phyloP scores from a whole-genome alignment of 1,284 basidiomycete genomes.

The Entoloma clypeatum region DNA sequence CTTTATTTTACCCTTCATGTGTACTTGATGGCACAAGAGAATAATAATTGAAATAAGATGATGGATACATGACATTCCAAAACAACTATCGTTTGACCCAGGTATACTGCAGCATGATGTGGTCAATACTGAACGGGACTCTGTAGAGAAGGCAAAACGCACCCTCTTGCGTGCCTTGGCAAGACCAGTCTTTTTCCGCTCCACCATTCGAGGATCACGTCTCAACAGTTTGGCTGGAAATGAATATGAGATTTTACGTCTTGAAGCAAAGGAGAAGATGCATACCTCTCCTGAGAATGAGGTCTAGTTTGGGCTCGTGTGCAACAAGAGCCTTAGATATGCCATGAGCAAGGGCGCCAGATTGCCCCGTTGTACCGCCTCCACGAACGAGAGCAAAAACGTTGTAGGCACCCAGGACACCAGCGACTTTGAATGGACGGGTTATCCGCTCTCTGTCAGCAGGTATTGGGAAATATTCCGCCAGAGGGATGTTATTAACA shows the following conservation, averaged over 20 bases:
- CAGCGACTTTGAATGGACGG: constrained; percentile 81
- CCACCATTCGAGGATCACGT: constrained; percentile 96
- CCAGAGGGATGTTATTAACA: constrained; percentile 80
- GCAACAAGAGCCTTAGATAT: constrained; percentile 79
- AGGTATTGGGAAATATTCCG: constrained; percentile 75
- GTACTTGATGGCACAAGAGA: background rate
- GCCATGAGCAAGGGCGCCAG: constrained; percentile 84
- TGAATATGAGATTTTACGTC: constrained; percentile 8
- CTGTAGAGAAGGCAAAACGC: constrained; percentile 34
- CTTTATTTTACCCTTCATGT: no score
- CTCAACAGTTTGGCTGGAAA: constrained; percentile 76
- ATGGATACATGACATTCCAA: background rate
- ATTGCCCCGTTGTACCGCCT: constrained; percentile 88
- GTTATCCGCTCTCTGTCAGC: constrained; percentile 79
- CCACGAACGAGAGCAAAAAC: constrained; percentile 86
- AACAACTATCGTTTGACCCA: constrained; percentile 89
- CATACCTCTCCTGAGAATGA: constrained; percentile 71
- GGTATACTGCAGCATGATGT: constrained; percentile 54
- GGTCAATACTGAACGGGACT: constrained; percentile 7
- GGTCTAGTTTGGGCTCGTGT: constrained; percentile 62
- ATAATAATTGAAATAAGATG: constrained; percentile 3
- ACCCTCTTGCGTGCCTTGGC: constrained; percentile 91
- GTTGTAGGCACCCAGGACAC: constrained; percentile 89
- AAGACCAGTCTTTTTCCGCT: constrained; percentile 93
- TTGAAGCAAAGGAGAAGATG: constrained; percentile 13